Evolutionary conservation across 306 rosid species (phyloP).

Genomic region (Neltuma alba): DNA sequence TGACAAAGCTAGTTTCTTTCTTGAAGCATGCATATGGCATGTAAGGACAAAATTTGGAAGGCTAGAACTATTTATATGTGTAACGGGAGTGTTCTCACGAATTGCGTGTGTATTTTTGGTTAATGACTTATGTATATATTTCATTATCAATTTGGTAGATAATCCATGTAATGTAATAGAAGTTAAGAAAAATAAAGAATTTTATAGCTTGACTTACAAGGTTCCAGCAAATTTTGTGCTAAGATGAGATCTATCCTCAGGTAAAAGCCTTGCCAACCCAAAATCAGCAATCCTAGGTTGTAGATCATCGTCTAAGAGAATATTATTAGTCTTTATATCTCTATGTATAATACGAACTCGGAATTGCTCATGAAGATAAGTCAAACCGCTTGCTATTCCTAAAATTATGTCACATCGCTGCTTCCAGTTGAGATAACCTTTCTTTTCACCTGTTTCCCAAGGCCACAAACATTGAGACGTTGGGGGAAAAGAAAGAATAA

Average conservation of each 20-base stretch:
- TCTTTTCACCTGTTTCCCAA: not conserved
- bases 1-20: not conserved
- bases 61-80: not conserved
- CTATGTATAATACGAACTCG: not conserved
- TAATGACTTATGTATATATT: not conserved
- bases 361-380: not conserved
- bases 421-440: not conserved
- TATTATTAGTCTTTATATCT: not conserved
- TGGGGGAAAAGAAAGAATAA: not conserved
- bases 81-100: not conserved
- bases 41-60: not conserved
- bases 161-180: not conserved
- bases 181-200: not conserved
- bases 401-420: not conserved
- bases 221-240: not conserved
- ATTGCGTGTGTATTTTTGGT: too few relatives aligned
- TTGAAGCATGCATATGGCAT: not conserved
- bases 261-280: not conserved
- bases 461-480: not conserved
- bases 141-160: not conserved
- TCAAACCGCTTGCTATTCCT: not conserved
- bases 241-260: not conserved
- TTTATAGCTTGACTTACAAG: not conserved
- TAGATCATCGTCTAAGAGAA: not conserved
- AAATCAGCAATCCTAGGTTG: not conserved